phyloP scores from a whole-genome alignment of 495 filamentous ascomycete genomes.

The Podospora pseudopauciseta region DNA sequence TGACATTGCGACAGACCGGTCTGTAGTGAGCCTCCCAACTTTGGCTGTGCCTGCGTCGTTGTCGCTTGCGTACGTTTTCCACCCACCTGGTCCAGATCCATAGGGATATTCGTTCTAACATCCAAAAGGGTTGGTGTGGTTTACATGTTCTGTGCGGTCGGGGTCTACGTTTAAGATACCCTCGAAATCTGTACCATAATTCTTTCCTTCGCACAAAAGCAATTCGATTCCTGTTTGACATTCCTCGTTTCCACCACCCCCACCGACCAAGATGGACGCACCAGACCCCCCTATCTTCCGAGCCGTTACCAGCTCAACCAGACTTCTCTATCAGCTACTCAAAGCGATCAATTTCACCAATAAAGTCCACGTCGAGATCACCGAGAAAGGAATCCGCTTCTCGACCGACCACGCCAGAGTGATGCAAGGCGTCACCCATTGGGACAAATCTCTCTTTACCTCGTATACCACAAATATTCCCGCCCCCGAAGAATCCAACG shows the following conservation, averaged over 20 bases:
- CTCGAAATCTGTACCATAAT: constrained; percentile 41
- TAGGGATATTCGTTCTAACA: constrained; percentile 18
- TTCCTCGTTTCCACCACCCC: constrained; percentile 7
- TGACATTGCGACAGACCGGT: constrained; percentile 63
- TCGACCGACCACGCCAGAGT: constrained; percentile 78
- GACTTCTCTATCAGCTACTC: constrained; percentile 84
- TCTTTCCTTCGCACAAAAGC: constrained; percentile 21
- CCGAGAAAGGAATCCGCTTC: constrained; percentile 77
- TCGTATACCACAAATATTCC: constrained; percentile 60
- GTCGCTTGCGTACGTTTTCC: constrained; percentile 72
- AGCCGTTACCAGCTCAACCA: constrained; percentile 79
- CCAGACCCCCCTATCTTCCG: constrained; percentile 59
- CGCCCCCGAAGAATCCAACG: constrained; percentile 16
- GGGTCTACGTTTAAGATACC: constrained; percentile 87
- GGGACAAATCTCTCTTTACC: constrained; percentile 79
- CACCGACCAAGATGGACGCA: neutral
- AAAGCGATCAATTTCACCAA: constrained; percentile 79
- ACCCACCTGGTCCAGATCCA: neutral
- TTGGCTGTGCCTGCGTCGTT: constrained; percentile 83
- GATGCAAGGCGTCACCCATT: constrained; percentile 76
- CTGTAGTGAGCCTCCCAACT: constrained; percentile 70
- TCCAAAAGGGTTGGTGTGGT: constrained; percentile 79
- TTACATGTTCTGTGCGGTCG: constrained; percentile 96
- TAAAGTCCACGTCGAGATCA: constrained; percentile 81
- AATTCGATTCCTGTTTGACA: constrained; percentile 5